Percentiles rank a stretch among this genome's conserved stretches.
Evolutionary conservation across 2,329 filamentous ascomycete genomes (phyloP).

Genomic region (Arthrobotrys pseudoclavata): DNA sequence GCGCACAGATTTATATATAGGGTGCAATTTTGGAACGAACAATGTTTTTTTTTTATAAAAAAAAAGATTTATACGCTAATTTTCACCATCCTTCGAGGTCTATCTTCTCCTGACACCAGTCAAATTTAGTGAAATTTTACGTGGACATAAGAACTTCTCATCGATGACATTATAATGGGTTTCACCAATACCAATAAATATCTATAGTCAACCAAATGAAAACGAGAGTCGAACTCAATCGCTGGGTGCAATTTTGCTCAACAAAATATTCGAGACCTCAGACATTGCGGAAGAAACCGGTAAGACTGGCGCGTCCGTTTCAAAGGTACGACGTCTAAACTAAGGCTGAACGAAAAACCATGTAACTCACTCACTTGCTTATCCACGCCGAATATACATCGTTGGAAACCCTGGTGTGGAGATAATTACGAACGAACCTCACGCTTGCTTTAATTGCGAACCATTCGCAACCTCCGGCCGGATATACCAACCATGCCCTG

Average conservation of each 20-base stretch:
- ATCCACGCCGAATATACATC: neutral
- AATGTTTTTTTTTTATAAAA: neutral
- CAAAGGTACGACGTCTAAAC: neutral
- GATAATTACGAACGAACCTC: too few relatives aligned
- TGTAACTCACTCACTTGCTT: neutral
- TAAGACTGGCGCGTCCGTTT: neutral
- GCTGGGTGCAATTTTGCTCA: neutral
- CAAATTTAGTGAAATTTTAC: too few relatives aligned
- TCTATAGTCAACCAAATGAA: too few relatives aligned
- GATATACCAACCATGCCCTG: slow-evolving; percentile 35
- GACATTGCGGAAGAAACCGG: slow-evolving; percentile 9
- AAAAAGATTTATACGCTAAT: too few relatives aligned
- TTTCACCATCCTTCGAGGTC: too few relatives aligned
- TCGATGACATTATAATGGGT: too few relatives aligned
- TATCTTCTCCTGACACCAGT: neutral
- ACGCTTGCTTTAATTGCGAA: neutral
- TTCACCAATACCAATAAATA: too few relatives aligned
- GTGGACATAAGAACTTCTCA: too few relatives aligned
- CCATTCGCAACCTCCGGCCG: neutral
- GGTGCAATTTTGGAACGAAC: neutral
- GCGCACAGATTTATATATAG: neutral
- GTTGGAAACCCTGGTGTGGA: neutral
- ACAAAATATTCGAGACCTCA: neutral
- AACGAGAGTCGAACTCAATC: neutral
- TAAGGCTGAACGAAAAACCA: neutral